phyloP scores from a whole-genome alignment of 345 rosid genomes.

The Erodium maritimum region DNA sequence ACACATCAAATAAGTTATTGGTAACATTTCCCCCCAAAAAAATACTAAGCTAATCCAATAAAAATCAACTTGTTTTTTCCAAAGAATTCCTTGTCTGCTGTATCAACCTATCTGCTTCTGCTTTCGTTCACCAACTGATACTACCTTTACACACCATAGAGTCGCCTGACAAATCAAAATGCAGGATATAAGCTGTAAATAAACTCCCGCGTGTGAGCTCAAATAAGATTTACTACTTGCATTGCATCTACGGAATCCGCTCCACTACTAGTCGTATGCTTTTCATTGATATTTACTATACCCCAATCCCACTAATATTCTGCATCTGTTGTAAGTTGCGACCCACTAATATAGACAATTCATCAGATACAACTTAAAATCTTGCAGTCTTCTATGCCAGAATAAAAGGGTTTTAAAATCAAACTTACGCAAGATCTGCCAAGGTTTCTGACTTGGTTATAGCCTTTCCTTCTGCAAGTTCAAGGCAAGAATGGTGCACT shows the following conservation, averaged over 20 bases:
- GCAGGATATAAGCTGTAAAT: not conserved
- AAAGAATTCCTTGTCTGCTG: too few relatives aligned
- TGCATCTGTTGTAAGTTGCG: not conserved
- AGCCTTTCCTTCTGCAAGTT: conserved; percentile 65
- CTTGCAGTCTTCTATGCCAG: not conserved
- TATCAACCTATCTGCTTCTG: conserved; percentile 9
- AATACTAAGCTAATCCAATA: too few relatives aligned
- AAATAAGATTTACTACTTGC: too few relatives aligned
- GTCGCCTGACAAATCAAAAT: conserved; percentile 30
- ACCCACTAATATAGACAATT: not conserved
- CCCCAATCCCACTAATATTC: not conserved
- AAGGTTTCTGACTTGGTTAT: conserved; percentile 63
- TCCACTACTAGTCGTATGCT: not conserved
- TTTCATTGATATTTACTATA: too few relatives aligned
- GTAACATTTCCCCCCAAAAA: too few relatives aligned
- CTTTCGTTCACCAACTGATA: conserved; percentile 23
- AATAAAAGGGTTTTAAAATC: not conserved
- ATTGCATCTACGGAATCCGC: not conserved
- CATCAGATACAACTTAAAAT: not conserved
- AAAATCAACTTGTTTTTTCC: too few relatives aligned
- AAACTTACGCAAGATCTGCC: conserved; percentile 71
- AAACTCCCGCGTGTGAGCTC: not conserved
- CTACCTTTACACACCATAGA: conserved; percentile 55
- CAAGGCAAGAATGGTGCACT: conserved; percentile 71
- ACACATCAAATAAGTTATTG: too few relatives aligned